These are phyloP conservation scores for Collybia nuda DNA, from an alignment of 768 basidiomycete species.

Conservation along the genomic window DNA sequence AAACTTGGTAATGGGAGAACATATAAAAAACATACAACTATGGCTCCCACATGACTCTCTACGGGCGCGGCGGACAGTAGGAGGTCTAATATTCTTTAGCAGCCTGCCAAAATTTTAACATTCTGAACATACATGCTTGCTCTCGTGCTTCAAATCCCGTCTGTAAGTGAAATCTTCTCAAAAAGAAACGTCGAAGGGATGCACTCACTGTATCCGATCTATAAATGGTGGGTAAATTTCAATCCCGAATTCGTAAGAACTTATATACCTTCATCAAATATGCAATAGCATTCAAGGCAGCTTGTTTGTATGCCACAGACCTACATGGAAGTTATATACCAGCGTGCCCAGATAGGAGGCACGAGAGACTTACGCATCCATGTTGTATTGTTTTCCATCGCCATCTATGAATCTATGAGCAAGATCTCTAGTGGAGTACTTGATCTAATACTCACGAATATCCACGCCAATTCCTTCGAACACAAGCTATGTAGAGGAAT, in stretches of 20 bases:
- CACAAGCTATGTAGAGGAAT: slow-evolving; percentile 45
- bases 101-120: background rate
- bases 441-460: slow-evolving; percentile 43
- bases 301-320: slow-evolving; percentile 79
- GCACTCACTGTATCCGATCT: slow-evolving; percentile 72
- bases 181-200: background rate
- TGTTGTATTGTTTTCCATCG: slow-evolving; percentile 72
- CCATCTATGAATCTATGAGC: slow-evolving; percentile 44
- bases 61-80: slow-evolving; percentile 66
- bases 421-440: background rate
- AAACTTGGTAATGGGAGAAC: background rate
- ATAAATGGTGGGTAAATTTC: background rate
- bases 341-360: background rate
- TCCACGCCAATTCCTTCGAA: slow-evolving; percentile 80
- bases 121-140: slow-evolving; percentile 58
- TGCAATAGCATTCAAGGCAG: slow-evolving; percentile 71
- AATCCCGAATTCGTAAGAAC: background rate
- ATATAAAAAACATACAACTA: slow-evolving; percentile 48
- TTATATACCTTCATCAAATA: slow-evolving; percentile 63
- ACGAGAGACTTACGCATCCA: slow-evolving; percentile 58
- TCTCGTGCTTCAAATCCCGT: slow-evolving; percentile 53
- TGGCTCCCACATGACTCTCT: slow-evolving; percentile 62
- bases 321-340: slow-evolving; percentile 26
- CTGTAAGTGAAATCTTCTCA: background rate
- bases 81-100: slow-evolving; percentile 38